Evolutionary conservation across 371 early-diverging fungal species (phyloP).

Genomic region (Rhizomucor miehei): DNA sequence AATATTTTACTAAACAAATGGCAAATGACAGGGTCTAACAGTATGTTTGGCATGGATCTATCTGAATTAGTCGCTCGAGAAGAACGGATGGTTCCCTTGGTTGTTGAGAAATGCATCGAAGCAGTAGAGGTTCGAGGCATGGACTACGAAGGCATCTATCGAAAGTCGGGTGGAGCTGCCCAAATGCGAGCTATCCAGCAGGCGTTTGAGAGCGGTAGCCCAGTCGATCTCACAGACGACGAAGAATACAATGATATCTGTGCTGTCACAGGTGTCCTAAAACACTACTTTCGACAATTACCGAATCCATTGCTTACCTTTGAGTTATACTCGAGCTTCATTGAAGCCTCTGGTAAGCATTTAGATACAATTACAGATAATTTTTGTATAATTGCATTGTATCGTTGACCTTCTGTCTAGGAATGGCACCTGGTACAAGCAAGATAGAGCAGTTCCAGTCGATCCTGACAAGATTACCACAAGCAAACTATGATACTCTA

Average conservation of each 20-base stretch:
- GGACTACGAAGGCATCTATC: slow-evolving; percentile 90
- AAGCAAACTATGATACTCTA: slow-evolving; percentile 47
- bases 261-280: slow-evolving; percentile 88
- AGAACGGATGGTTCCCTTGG: slow-evolving; percentile 54
- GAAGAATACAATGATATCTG: slow-evolving; percentile 61
- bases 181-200: slow-evolving; percentile 70
- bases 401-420: slow-evolving; percentile 9
- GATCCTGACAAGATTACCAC: slow-evolving; percentile 30
- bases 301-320: slow-evolving; percentile 90
- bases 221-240: slow-evolving; percentile 51
- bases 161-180: slow-evolving; percentile 87
- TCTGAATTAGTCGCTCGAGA: slow-evolving; percentile 24
- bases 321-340: slow-evolving; percentile 74
- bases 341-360: slow-evolving; percentile 60
- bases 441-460: slow-evolving; percentile 13
- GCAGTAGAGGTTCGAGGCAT: slow-evolving; percentile 80
- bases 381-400: not conserved
- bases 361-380: too few species aligned
- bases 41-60: slow-evolving; percentile 35
- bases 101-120: slow-evolving; percentile 74
- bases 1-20: too few species aligned
- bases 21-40: not conserved
- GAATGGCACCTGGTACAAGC: not conserved
- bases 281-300: slow-evolving; percentile 91
- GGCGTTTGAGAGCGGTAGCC: slow-evolving; percentile 46